phyloP scores from a whole-genome alignment of 768 basidiomycete genomes.

The Dacryopinax spathularia region DNA sequence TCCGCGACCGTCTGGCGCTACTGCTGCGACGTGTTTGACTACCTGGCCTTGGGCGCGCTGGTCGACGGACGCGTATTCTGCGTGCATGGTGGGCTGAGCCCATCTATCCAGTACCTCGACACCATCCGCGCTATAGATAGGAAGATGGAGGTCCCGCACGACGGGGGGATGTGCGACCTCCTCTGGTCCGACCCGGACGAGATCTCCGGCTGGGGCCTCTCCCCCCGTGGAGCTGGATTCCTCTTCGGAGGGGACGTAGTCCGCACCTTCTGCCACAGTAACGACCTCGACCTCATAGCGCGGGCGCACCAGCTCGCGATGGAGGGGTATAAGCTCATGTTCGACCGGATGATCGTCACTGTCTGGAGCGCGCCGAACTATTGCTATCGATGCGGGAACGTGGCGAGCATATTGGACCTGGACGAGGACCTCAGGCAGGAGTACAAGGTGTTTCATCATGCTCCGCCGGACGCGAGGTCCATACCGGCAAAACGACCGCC shows the following conservation, averaged over 20 bases:
- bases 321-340: constrained; percentile 97
- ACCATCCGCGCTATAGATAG: constrained; percentile 85
- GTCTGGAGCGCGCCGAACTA: constrained; percentile 99
- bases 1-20: constrained; percentile 90
- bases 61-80: constrained; percentile 97
- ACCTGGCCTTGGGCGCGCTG: constrained; percentile 82
- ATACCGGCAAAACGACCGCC: constrained; percentile 74
- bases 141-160: constrained; percentile 95
- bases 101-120: constrained; percentile 37
- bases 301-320: constrained; percentile 95
- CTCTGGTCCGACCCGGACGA: constrained; percentile 99
- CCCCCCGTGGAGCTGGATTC: constrained; percentile 93
- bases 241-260: constrained; percentile 89
- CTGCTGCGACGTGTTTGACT: constrained; percentile 98
- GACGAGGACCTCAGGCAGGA: constrained; percentile 88
- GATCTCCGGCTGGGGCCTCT: constrained; percentile 88
- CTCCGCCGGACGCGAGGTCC: constrained; percentile 68
- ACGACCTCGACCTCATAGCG: constrained; percentile 88
- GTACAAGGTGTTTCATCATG: constrained; percentile 90
- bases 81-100: constrained; percentile 92
- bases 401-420: constrained; percentile 84
- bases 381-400: constrained; percentile 96
- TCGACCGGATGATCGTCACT: constrained; percentile 85
- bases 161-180: constrained; percentile 96
- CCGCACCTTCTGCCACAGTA: constrained; percentile 76